Evolutionary conservation across 2,329 filamentous ascomycete species (phyloP), one percentile per base, ranked within the genome.

Genomic region (Penicillium sp.): DNA sequence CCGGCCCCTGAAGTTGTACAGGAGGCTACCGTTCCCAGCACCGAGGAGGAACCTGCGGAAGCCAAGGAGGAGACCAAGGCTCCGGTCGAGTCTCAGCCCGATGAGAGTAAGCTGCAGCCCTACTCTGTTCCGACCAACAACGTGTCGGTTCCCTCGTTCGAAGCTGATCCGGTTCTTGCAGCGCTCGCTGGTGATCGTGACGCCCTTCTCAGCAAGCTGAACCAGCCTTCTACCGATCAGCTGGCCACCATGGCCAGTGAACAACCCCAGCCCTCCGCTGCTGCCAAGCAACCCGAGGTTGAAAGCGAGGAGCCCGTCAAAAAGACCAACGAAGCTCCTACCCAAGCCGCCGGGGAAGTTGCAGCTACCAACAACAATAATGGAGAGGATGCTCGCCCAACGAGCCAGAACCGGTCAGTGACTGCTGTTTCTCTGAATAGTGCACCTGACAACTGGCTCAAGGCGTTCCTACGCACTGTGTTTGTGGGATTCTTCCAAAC

Each of bases 221-320:
- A 63, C 29, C 50, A 58, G 29, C 64, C 65, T 3, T 64, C 64
- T 9, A 60, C 61, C 16, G 62, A 66, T 24, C 56, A 62, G 31
- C 40, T 63, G 34, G 42, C 58, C 23, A 44, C 57, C 18, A 50
- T 51, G 93, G 78, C 95, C 87, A 73, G 94, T 93, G 84, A 95
- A 94, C 81, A 95, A 94, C 94, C 78, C 91, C 81, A 95, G 94
- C 93, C 78, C 91, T 88, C 44, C 86, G 94, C 36, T 13, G 32
- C 32, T 76, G 88, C 47, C 23, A 46, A 51, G 41, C 39, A 48
- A 20, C 28, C 46, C 22, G 36, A 42, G 13, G 48, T 51, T 29
- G 47, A 51, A 10, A 45, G 51, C 14, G 50, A 53, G 18, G 54
- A 56, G 20, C 41, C 55, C 22, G 52, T 39, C 42, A 44, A 49